A percentile compares a stretch with the other conserved stretches of the same genome.
Evolutionary conservation across 306 rosid species (phyloP).

Genomic region (Cicer pinnatifidum): DNA sequence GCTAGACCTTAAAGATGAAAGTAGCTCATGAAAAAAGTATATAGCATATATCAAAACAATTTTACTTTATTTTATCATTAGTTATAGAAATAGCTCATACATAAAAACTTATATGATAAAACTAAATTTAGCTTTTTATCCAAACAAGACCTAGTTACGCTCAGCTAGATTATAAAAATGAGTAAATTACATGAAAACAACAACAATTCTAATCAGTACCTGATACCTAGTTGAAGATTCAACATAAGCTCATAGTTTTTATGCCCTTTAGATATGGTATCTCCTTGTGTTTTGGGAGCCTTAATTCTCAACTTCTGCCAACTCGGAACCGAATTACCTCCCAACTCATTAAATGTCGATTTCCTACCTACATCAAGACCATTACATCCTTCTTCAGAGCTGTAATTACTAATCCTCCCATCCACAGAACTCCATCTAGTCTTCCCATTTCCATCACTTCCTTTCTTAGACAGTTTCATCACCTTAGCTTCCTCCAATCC

Average conservation of each 20-base stretch:
- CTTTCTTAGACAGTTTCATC: conserved; percentile 50
- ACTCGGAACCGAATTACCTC: conserved; percentile 39
- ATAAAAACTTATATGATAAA: too few relatives aligned
- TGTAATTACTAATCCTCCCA: conserved; percentile 54
- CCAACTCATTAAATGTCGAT: conserved; percentile 44
- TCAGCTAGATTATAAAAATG: conserved; percentile 6
- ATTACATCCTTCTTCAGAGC: conserved; percentile 45
- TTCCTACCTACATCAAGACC: conserved; percentile 39
- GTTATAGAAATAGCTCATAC: too few relatives aligned
- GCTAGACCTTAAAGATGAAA: too few relatives aligned
- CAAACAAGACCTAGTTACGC: neutral
- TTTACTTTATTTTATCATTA: too few relatives aligned
- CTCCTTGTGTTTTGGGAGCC: conserved; percentile 70
- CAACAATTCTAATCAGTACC: conserved; percentile 58
- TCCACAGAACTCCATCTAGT: conserved; percentile 56
- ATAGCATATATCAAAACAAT: too few relatives aligned
- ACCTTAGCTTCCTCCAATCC: conserved; percentile 49
- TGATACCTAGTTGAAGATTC: conserved; percentile 90
- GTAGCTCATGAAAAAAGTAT: too few relatives aligned
- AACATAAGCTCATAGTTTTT: conserved; percentile 93
- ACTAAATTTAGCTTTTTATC: too few relatives aligned
- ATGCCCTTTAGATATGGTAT: conserved; percentile 86
- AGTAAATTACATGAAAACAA: conserved; percentile 24
- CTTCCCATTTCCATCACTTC: conserved; percentile 46
- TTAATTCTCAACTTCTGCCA: conserved; percentile 46